Percentiles rank a stretch among this genome's conserved stretches.
Conservation (phyloP, 2,329 filamentous ascomycete genomes). For the Exutisphaerella laricina region DNA sequence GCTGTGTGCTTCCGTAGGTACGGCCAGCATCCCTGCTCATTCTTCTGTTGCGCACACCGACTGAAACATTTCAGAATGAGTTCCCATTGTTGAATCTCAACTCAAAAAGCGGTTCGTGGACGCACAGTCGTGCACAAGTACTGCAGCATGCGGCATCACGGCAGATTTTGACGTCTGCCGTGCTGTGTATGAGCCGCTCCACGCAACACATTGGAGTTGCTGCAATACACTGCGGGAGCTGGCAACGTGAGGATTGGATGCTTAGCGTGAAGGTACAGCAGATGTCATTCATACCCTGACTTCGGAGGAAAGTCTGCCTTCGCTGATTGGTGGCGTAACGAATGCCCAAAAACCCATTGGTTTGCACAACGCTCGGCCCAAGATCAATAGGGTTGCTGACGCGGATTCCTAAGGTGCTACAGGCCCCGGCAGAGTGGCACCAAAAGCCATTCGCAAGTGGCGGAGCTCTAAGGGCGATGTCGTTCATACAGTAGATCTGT, state of each 20-base stretch:
- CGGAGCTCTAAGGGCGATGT: not conserved
- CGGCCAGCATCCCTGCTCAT: slow-evolving; percentile 12
- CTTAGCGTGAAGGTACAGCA: slow-evolving; percentile 12
- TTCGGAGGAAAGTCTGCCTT: slow-evolving; percentile 9
- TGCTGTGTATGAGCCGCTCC: slow-evolving; percentile 13
- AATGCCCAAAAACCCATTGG: not conserved
- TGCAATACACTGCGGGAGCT: slow-evolving; percentile 13
- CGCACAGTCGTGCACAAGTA: slow-evolving; percentile 14
- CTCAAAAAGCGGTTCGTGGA: slow-evolving; percentile 11
- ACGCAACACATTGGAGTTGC: slow-evolving; percentile 13
- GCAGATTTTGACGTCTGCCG: slow-evolving; percentile 21
- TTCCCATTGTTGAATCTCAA: slow-evolving; percentile 21
- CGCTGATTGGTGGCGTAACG: slow-evolving; percentile 13
- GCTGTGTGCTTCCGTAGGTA: slow-evolving; percentile 11
- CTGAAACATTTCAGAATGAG: slow-evolving; percentile 22
- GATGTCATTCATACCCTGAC: slow-evolving; percentile 11
- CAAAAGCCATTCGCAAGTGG: not conserved
- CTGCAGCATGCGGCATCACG: slow-evolving; percentile 13
- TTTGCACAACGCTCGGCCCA: not conserved
- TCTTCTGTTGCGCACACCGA: slow-evolving; percentile 19
- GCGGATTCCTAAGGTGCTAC: slow-evolving; percentile 1
- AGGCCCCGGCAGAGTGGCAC: not conserved
- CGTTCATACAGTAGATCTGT: slow-evolving; percentile 2
- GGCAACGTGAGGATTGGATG: slow-evolving; percentile 20
- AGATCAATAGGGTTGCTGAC: not conserved